Percentiles rank a stretch among this genome's conserved stretches.
These are phyloP conservation scores for Cutaneotrichosporon sp. DNA, from an alignment of 1,284 basidiomycete species.

Conservation along the genomic window DNA sequence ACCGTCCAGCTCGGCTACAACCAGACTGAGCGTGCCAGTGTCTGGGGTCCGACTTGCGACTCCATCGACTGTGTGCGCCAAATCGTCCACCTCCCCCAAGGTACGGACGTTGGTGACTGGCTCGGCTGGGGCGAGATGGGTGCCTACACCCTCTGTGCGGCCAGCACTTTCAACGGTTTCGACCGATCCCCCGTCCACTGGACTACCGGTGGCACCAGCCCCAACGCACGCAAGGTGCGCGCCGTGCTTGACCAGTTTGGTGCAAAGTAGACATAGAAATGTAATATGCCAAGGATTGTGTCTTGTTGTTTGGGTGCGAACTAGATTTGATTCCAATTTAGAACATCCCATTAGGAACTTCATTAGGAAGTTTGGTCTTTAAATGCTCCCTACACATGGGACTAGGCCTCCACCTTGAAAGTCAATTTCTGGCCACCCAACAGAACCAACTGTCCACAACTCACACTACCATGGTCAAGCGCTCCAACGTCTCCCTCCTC, in stretches of 20 bases:
- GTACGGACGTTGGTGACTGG: slow-evolving; percentile 82
- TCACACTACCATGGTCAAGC: slow-evolving; percentile 16
- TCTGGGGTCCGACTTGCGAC: slow-evolving; percentile 77
- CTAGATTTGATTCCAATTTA: not conserved
- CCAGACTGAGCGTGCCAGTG: slow-evolving; percentile 54
- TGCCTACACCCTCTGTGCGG: slow-evolving; percentile 87
- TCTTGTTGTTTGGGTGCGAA: not conserved
- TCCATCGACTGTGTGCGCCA: slow-evolving; percentile 79
- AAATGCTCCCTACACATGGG: not conserved
- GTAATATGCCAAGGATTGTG: slow-evolving; percentile 8
- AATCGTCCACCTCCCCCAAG: slow-evolving; percentile 62
- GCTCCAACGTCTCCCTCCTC: slow-evolving; percentile 51
- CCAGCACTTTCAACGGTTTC: slow-evolving; percentile 79
- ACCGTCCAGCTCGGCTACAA: slow-evolving; percentile 52
- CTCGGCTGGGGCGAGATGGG: slow-evolving; percentile 89
- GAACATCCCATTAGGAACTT: not conserved
- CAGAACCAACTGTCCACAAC: not conserved
- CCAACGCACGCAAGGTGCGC: slow-evolving; percentile 16
- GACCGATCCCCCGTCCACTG: slow-evolving; percentile 45
- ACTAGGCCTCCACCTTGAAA: not conserved
- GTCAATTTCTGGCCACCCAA: slow-evolving; percentile 10
- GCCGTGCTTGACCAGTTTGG: slow-evolving; percentile 15
- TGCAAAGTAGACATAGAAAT: slow-evolving; percentile 6
- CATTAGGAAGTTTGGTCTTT: not conserved
- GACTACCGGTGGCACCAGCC: slow-evolving; percentile 47